These are phyloP conservation scores for Claviceps maximensis DNA, from an alignment of 2,329 filamentous ascomycete genomes.

Conservation along the genomic window DNA sequence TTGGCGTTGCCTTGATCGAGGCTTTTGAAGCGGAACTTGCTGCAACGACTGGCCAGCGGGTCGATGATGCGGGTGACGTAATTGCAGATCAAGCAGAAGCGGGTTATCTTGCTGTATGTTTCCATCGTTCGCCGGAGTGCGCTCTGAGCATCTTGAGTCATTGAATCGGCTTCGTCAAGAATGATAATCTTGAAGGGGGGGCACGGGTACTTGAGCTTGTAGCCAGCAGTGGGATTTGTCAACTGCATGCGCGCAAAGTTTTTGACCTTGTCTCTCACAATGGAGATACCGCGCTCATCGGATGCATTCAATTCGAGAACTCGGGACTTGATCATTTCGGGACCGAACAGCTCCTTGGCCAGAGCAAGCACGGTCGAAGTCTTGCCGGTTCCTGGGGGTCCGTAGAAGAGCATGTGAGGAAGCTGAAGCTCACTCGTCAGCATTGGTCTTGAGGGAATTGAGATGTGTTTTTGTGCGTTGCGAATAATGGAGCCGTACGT, in stretches of 20 bases:
- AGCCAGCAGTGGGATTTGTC: constrained; percentile 60
- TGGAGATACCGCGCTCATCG: constrained; percentile 93
- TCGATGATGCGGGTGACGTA: constrained; percentile 98
- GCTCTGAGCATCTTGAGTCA: constrained; percentile 96
- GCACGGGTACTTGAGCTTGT: constrained; percentile 68
- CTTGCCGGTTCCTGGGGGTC: constrained; percentile 93
- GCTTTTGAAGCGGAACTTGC: constrained; percentile 96
- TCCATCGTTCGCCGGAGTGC: constrained; percentile 95
- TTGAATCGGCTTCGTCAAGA: constrained; percentile 93
- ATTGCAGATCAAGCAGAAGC: constrained; percentile 97
- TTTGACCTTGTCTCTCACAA: constrained; percentile 96
- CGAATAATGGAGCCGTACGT: constrained; percentile 38
- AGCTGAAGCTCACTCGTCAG: constrained; percentile 33
- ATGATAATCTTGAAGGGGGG: constrained; percentile 99
- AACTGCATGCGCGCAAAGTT: constrained; percentile 94
- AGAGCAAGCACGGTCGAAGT: constrained; percentile 95
- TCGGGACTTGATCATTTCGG: constrained; percentile 79
- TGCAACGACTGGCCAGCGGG: constrained; percentile 81
- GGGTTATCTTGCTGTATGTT: constrained; percentile 88
- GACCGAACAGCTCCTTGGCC: constrained; percentile 93
- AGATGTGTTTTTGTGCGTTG: background rate
- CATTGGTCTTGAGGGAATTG: background rate
- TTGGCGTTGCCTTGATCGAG: constrained; percentile 77
- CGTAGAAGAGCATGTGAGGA: constrained; percentile 98
- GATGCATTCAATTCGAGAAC: constrained; percentile 99